phyloP scores from a whole-genome alignment of 495 filamentous ascomycete genomes.

The Glonium stellatum region DNA sequence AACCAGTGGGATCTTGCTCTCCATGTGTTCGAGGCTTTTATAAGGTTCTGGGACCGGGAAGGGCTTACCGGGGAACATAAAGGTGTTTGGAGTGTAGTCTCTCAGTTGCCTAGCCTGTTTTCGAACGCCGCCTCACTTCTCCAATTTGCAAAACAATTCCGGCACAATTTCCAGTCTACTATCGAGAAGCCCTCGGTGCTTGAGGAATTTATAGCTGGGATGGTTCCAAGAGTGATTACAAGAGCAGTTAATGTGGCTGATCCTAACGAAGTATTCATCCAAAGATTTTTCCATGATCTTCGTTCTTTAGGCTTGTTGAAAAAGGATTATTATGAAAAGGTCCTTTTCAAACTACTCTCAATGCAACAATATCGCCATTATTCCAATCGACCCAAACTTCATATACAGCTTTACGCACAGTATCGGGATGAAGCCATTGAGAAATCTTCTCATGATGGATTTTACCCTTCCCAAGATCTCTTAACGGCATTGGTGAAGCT shows the following conservation, averaged over 20 bases:
- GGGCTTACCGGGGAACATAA: neutral
- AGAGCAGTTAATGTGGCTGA: constrained; percentile 1
- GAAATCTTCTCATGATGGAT: neutral
- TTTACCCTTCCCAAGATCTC: constrained; percentile 8
- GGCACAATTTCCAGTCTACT: constrained; percentile 4
- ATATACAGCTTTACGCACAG: constrained; percentile 11
- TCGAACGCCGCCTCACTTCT: constrained; percentile 12
- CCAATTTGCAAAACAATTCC: constrained; percentile 12
- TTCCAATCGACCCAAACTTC: constrained; percentile 9
- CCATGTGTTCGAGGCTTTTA: constrained; percentile 9
- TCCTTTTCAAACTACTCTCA: constrained; percentile 6
- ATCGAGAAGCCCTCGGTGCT: neutral
- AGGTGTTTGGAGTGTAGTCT: constrained; percentile 3
- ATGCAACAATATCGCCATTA: constrained; percentile 13
- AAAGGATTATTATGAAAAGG: constrained; percentile 8
- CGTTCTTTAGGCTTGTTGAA: constrained; percentile 7
- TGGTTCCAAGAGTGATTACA: constrained; percentile 6
- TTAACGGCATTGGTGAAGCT: constrained; percentile 7
- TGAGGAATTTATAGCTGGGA: constrained; percentile 1
- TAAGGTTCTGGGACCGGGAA: neutral
- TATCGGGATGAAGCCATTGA: constrained; percentile 9
- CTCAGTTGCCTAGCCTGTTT: constrained; percentile 6
- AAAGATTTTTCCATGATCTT: constrained; percentile 12
- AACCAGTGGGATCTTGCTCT: constrained; percentile 25
- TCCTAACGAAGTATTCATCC: constrained; percentile 17